phyloP scores from a whole-genome alignment of 106 monocot species.

The Apostasia shenzhenica region DNA sequence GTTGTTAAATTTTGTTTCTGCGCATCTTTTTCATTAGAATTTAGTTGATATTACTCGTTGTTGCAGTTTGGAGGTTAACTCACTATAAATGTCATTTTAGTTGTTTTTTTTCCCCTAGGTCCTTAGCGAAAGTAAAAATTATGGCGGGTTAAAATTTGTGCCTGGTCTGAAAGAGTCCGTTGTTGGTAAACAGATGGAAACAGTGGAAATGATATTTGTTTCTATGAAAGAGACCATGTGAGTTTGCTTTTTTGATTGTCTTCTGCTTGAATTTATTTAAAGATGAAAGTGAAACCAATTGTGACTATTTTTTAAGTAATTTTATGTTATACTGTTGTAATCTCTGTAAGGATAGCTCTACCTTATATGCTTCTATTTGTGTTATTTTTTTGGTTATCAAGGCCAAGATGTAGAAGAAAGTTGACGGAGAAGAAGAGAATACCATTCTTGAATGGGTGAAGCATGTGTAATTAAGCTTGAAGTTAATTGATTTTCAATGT shows the following conservation, averaged over 20 bases:
- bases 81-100: background rate
- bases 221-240: slow-evolving; percentile 55
- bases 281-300: background rate
- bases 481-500: too few species aligned
- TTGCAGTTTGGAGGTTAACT: background rate
- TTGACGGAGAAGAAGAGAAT: too few species aligned
- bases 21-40: background rate
- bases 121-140: slow-evolving; percentile 54
- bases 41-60: background rate
- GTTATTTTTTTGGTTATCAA: background rate
- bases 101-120: slow-evolving; percentile 23
- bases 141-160: slow-evolving; percentile 44
- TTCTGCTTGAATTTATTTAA: background rate
- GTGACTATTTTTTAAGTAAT: background rate
- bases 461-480: too few species aligned
- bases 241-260: slow-evolving; percentile 13
- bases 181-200: slow-evolving; percentile 60
- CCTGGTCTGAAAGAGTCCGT: slow-evolving; percentile 44
- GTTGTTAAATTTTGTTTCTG: background rate
- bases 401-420: too few species aligned
- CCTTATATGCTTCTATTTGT: background rate
- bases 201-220: slow-evolving; percentile 45
- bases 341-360: background rate
- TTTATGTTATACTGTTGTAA: background rate
- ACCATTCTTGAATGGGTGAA: too few species aligned